Conservation (phyloP, 495 filamentous ascomycete genomes). For the Tuber aestivum region DNA sequence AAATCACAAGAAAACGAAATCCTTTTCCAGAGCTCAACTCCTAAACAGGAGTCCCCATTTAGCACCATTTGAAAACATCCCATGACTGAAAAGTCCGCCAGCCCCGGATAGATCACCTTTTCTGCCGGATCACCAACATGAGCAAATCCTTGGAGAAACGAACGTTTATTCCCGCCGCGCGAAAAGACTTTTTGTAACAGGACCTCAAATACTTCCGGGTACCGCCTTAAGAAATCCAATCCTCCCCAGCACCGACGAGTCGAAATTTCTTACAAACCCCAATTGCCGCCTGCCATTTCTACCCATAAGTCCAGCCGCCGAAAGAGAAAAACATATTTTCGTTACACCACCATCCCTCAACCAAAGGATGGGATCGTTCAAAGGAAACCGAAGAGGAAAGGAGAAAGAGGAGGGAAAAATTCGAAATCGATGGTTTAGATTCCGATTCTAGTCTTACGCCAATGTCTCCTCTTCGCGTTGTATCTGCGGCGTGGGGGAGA, state of each 20-base stretch:
- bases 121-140: not conserved
- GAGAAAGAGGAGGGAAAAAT: conserved; percentile 12
- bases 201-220: not conserved
- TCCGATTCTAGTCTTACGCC: conserved; percentile 99
- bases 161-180: not conserved
- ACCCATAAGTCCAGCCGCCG: not conserved
- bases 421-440: conserved; percentile 59
- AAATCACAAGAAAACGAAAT: not conserved
- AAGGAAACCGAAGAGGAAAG: conserved; percentile 9
- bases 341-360: not conserved
- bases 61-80: not conserved
- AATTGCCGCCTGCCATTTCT: not conserved
- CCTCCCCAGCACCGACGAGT: not conserved
- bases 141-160: not conserved
- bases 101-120: not conserved
- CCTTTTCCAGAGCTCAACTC: not conserved
- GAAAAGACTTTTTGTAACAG: conserved; percentile 1
- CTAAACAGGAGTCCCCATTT: not conserved
- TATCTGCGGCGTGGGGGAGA: conserved; percentile 57
- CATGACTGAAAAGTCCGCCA: not conserved
- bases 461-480: conserved; percentile 99
- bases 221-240: not conserved
- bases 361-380: not conserved
- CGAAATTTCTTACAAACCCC: conserved; percentile 4
- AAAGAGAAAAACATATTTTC: not conserved